These are phyloP conservation scores for Physcomitrellopsis africana DNA, from an alignment of 225 moss, liverwort and hornwort species.

Conservation along the genomic window DNA sequence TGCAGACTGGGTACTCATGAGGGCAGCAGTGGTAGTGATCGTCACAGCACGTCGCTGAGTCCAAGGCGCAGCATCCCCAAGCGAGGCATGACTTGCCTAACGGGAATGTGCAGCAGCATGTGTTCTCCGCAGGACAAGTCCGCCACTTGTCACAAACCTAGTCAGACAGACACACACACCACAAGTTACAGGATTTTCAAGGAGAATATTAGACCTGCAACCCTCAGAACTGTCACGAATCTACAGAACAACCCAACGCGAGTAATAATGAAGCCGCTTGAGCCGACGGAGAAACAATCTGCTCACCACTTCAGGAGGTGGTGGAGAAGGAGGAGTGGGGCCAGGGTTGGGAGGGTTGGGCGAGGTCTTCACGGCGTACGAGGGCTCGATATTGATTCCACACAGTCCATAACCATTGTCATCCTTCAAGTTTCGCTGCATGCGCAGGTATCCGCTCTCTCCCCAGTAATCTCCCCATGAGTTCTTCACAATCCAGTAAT, in stretches of 20 bases:
- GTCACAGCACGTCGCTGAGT: slow-evolving; percentile 64
- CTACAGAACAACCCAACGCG: too few species aligned
- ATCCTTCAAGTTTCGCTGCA: slow-evolving; percentile 36
- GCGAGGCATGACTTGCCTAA: slow-evolving; percentile 38
- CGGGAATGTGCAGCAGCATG: slow-evolving; percentile 62
- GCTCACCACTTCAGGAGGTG: too few species aligned
- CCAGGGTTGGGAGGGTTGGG: slow-evolving; percentile 17
- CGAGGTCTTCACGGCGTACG: slow-evolving; percentile 52
- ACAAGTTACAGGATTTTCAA: too few species aligned
- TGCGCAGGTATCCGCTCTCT: slow-evolving; percentile 59
- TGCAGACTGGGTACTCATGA: slow-evolving; percentile 33
- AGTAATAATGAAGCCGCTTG: too few species aligned
- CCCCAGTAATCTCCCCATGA: slow-evolving; percentile 68
- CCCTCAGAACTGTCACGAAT: too few species aligned
- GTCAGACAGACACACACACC: slow-evolving; percentile 7
- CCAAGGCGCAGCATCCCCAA: slow-evolving; percentile 61
- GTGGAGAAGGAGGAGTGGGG: too few species aligned
- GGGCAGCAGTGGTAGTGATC: slow-evolving; percentile 71
- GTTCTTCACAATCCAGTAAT: slow-evolving; percentile 68
- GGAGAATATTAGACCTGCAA: too few species aligned
- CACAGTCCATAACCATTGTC: slow-evolving; percentile 45
- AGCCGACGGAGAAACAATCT: too few species aligned
- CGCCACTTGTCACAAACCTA: slow-evolving; percentile 42
- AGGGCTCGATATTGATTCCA: slow-evolving; percentile 66
- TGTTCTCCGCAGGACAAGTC: slow-evolving; percentile 50